Evolutionary conservation across 805 yeast genomes (phyloP), one percentile per base, ranked within the genome.

Genomic region (Lipomyces oligophaga): DNA sequence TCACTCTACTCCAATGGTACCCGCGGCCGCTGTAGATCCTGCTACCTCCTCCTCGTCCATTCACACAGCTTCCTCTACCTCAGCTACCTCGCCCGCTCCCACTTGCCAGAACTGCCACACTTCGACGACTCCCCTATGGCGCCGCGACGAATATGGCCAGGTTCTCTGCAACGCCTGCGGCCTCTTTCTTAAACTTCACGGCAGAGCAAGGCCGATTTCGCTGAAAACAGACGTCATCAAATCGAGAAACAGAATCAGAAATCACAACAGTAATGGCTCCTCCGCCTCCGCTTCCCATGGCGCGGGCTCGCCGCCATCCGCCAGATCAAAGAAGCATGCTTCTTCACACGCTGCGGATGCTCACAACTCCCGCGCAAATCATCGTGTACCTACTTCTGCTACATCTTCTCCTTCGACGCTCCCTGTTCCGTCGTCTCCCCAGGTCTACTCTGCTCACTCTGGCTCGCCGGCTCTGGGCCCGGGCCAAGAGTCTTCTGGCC

Each of bases 121-220:
- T 1, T 84, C 87, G 48, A 89, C 93, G 1, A 89, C 97, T 1
- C 97, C 97, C 1, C 70, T 89, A 24, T 89, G 97, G 97, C 76
- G 97, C 66, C 74, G 97, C 54, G 96, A 89, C 67, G 96, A 88
- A 60, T 78, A 85, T 8, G 95, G 95, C 13, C 83, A 81, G 59
- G 95, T 89, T 27, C 73, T 89, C 38, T 89, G 97, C 66, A 89
- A 89, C 68, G 97, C 97, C 7, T 87, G 96, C 70, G 96, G 96
- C 0, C 71, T 87, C 40, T 87, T 87, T 60, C 68, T 88, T 49
- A 89, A 89, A 67, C 74, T 89, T 34, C 97, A 89, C 63, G 96
- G 96, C 20, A 77, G 95, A 43, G 86, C 96, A 31, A 75, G 97
- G 60, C 97, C 97, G 4, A 88, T 88, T 44, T 80, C 88, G 20